These are phyloP conservation scores for Hericium alpestre DNA, from an alignment of 768 basidiomycete species.

Conservation along the genomic window DNA sequence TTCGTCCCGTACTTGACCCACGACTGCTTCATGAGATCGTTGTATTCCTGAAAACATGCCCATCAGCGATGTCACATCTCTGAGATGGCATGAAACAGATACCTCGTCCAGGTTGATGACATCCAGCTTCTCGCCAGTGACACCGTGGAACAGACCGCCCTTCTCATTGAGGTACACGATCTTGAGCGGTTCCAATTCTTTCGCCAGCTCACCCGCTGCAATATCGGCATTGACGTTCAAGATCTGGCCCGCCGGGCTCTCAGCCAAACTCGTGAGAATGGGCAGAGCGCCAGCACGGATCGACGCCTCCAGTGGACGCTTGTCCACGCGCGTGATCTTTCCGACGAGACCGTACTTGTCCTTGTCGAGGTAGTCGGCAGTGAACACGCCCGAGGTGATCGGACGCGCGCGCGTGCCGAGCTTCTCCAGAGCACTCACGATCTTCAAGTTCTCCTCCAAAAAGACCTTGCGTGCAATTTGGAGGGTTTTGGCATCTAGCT, in stretches of 20 bases:
- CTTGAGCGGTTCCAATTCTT: slow-evolving; percentile 96
- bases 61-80: neutral
- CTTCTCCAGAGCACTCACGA: slow-evolving; percentile 85
- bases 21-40: slow-evolving; percentile 89
- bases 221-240: slow-evolving; percentile 99
- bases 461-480: slow-evolving; percentile 93
- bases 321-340: slow-evolving; percentile 89
- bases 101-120: slow-evolving; percentile 98
- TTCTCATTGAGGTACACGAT: slow-evolving; percentile 98
- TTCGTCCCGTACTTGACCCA: slow-evolving; percentile 99
- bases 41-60: slow-evolving; percentile 62
- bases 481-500: slow-evolving; percentile 79
- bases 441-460: slow-evolving; percentile 92
- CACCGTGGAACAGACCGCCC: slow-evolving; percentile 94
- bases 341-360: slow-evolving; percentile 94
- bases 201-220: slow-evolving; percentile 94
- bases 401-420: slow-evolving; percentile 95
- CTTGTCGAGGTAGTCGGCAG: slow-evolving; percentile 91
- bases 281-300: slow-evolving; percentile 94
- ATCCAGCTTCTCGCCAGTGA: slow-evolving; percentile 91
- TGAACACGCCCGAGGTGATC: slow-evolving; percentile 96
- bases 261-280: slow-evolving; percentile 90
- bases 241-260: slow-evolving; percentile 93
- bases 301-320: slow-evolving; percentile 91
- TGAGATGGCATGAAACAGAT: slow-evolving; percentile 10